phyloP scores from a whole-genome alignment of 176 grass and related monocot genomes.

The Oryza rufipogon region DNA sequence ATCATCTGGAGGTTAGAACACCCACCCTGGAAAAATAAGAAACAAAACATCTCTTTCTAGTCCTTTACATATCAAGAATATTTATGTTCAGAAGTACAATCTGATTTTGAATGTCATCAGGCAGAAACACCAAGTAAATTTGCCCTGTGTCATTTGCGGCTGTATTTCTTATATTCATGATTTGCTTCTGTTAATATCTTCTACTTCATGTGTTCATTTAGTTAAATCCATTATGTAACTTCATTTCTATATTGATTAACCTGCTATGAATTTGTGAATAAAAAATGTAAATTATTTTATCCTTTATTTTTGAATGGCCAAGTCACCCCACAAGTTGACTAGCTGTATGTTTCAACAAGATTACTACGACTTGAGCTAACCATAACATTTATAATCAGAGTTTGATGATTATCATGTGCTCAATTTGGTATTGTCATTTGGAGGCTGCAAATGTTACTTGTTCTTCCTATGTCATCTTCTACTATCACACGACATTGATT shows the following conservation, averaged over 20 bases:
- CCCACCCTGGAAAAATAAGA: background rate
- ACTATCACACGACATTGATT: background rate
- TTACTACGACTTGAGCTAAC: conserved; percentile 1
- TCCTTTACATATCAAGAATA: conserved; percentile 18
- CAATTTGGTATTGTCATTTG: conserved; percentile 11
- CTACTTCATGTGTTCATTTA: conserved; percentile 20
- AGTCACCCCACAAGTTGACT: background rate
- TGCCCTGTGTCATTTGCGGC: background rate
- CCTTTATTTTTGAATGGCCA: background rate
- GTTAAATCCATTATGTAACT: background rate
- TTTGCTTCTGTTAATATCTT: conserved; percentile 5
- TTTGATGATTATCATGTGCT: background rate
- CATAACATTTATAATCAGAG: conserved; percentile 2
- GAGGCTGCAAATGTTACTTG: background rate
- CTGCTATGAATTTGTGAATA: background rate
- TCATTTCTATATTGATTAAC: background rate
- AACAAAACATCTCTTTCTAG: background rate
- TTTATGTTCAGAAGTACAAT: background rate
- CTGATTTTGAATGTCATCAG: conserved; percentile 21
- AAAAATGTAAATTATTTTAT: background rate
- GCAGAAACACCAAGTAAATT: background rate
- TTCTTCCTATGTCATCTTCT: conserved; percentile 9
- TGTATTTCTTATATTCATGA: background rate
- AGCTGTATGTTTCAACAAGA: background rate
- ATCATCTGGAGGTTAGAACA: conserved; percentile 83